A percentile compares a stretch with the other conserved stretches of the same genome.
Conservation (phyloP, 768 basidiomycete genomes). For the Boletus bicolor region DNA sequence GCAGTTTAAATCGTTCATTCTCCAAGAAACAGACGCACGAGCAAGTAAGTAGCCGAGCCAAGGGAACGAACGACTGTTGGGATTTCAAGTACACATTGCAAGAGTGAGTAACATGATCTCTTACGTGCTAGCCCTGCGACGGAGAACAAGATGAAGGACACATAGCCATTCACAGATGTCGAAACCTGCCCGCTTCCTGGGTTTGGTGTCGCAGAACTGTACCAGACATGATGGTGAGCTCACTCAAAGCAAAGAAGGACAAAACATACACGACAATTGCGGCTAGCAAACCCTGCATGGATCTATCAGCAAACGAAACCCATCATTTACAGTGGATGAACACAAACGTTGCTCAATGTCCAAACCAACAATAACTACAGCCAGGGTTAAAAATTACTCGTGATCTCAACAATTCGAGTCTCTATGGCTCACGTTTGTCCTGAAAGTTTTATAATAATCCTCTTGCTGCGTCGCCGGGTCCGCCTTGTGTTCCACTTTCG, state of each 20-base stretch:
- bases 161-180: conserved; percentile 73
- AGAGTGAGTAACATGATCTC: conserved; percentile 30
- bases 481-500: conserved; percentile 61
- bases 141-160: conserved; percentile 85
- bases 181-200: conserved; percentile 46
- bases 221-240: background rate
- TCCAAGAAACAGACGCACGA: conserved; percentile 84
- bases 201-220: conserved; percentile 42
- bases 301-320: conserved; percentile 11
- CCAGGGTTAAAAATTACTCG: conserved; percentile 11
- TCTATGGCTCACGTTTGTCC: conserved; percentile 66
- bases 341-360: conserved; percentile 76
- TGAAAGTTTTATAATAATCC: conserved; percentile 85
- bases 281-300: conserved; percentile 58
- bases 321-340: conserved; percentile 22
- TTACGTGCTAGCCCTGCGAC: conserved; percentile 84
- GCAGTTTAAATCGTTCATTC: conserved; percentile 43
- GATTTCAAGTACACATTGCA: background rate
- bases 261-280: conserved; percentile 70
- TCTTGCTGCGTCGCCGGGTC: conserved; percentile 68
- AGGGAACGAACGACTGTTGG: conserved; percentile 75
- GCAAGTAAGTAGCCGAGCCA: conserved; percentile 78
- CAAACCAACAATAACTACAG: conserved; percentile 74
- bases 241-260: background rate
- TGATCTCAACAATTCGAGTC: background rate